Percentiles rank a stretch among this genome's conserved stretches.
phyloP scores from a whole-genome alignment of 306 rosid species.

The Alnus glutinosa region DNA sequence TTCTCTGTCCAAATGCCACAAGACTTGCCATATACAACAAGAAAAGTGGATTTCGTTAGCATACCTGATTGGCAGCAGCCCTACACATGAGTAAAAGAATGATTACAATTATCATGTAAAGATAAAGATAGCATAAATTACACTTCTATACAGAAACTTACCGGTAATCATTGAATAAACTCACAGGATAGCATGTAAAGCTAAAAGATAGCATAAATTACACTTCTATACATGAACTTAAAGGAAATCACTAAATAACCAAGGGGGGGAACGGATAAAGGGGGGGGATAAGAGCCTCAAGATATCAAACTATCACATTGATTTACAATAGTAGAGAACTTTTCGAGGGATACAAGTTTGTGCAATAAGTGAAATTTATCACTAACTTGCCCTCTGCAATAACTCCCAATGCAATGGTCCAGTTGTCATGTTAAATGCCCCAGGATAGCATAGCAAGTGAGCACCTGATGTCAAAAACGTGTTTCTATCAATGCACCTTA shows the following conservation, averaged over 20 bases:
- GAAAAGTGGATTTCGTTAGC: conserved; percentile 8
- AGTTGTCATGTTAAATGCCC: conserved; percentile 99
- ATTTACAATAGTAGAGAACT: neutral
- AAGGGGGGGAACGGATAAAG: neutral
- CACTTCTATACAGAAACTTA: neutral
- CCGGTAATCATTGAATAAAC: no score
- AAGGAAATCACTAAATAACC: neutral
- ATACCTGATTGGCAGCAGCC: conserved; percentile 95
- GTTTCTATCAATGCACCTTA: conserved; percentile 28
- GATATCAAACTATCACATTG: neutral
- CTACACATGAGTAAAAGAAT: conserved; percentile 56
- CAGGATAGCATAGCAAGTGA: conserved; percentile 96
- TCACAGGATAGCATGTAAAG: no score
- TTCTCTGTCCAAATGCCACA: neutral
- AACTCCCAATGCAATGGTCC: conserved; percentile 99
- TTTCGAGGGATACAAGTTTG: neutral
- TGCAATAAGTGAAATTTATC: conserved; percentile 15
- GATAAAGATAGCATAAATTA: no score
- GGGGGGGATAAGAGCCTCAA: conserved; percentile 1
- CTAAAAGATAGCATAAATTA: neutral
- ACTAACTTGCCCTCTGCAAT: conserved; percentile 86
- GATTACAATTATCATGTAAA: neutral
- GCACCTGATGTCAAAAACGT: conserved; percentile 70
- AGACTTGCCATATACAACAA: neutral
- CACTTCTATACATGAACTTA: neutral